Conservation (phyloP, 768 basidiomycete species). For the Rhodotorula kratochvilovae region DNA sequence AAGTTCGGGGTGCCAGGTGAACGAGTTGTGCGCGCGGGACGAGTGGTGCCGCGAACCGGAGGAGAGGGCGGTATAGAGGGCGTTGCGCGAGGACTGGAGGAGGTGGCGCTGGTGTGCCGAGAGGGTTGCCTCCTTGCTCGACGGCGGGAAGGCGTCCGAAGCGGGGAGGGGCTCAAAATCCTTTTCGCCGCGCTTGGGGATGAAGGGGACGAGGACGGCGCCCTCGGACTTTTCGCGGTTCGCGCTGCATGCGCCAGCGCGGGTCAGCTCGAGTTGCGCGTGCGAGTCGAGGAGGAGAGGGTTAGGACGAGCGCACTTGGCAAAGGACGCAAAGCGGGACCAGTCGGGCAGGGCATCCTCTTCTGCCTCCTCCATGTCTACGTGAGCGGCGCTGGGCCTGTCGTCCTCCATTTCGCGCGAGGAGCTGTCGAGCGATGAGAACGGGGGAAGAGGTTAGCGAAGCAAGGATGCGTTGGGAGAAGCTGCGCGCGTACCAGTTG, state of each 20-base stretch:
- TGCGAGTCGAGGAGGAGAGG: not conserved
- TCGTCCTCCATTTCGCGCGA: conserved; percentile 27
- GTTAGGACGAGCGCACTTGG: conserved; percentile 27
- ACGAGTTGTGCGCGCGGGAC: conserved; percentile 60
- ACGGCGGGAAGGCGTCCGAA: conserved; percentile 17
- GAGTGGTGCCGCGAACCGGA: conserved; percentile 39
- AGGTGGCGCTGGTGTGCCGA: conserved; percentile 64
- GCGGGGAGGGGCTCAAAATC: conserved; percentile 74
- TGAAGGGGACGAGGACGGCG: conserved; percentile 32
- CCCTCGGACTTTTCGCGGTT: conserved; percentile 10
- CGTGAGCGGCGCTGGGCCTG: conserved; percentile 18
- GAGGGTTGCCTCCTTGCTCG: conserved; percentile 29
- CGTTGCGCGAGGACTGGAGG: conserved; percentile 69
- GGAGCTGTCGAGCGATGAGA: not conserved
- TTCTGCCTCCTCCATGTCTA: conserved; percentile 37
- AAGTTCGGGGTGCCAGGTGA: conserved; percentile 64
- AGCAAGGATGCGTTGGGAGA: too few species aligned
- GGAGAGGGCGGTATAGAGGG: conserved; percentile 75
- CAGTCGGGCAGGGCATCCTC: conserved; percentile 42
- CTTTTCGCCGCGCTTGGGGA: conserved; percentile 95
- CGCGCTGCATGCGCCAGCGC: conserved; percentile 39
- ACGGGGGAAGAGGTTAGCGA: not conserved
- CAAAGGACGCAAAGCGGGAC: conserved; percentile 38
- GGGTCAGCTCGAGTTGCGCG: not conserved
- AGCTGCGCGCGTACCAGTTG: not conserved